A percentile compares a stretch with the other conserved stretches of the same genome.
Evolutionary conservation across 768 basidiomycete species (phyloP).

Genomic region (Russula brevipes): DNA sequence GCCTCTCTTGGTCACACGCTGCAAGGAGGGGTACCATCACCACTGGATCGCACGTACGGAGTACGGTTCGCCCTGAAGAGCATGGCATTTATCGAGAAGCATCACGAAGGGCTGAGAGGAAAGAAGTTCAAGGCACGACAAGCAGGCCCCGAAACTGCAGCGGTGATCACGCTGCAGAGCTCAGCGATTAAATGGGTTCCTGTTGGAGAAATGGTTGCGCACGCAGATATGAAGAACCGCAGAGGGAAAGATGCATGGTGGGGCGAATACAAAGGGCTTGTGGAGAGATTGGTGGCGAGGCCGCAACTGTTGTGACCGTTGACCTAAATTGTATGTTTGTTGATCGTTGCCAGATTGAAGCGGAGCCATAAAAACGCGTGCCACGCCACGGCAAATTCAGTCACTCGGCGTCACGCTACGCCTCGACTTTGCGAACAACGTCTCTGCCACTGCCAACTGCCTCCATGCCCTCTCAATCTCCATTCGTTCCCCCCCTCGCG

Average conservation of each 20-base stretch:
- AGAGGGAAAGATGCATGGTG: slow-evolving; percentile 80
- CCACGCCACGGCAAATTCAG: slow-evolving; percentile 1
- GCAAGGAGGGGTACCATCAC: slow-evolving; percentile 94
- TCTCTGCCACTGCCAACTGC: slow-evolving; percentile 6
- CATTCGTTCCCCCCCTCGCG: slow-evolving; percentile 14
- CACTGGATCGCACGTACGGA: slow-evolving; percentile 87
- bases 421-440: not conserved
- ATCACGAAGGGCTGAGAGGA: slow-evolving; percentile 53
- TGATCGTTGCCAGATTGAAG: slow-evolving; percentile 4
- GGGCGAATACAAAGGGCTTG: slow-evolving; percentile 59
- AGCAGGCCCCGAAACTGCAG: slow-evolving; percentile 63
- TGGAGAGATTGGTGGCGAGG: slow-evolving; percentile 67
- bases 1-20: slow-evolving; percentile 97
- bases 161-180: slow-evolving; percentile 88
- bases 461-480: slow-evolving; percentile 23
- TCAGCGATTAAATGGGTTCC: slow-evolving; percentile 77
- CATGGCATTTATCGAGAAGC: slow-evolving; percentile 89
- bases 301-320: slow-evolving; percentile 43
- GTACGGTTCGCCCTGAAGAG: slow-evolving; percentile 86
- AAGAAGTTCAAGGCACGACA: slow-evolving; percentile 50
- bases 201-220: slow-evolving; percentile 74
- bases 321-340: not conserved
- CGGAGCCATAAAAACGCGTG: slow-evolving; percentile 18
- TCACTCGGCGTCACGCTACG: not conserved
- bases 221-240: slow-evolving; percentile 89